Base-by-base conservation (phyloP, 352 stramenopile genomes). In the Pythium chondricola region DNA sequence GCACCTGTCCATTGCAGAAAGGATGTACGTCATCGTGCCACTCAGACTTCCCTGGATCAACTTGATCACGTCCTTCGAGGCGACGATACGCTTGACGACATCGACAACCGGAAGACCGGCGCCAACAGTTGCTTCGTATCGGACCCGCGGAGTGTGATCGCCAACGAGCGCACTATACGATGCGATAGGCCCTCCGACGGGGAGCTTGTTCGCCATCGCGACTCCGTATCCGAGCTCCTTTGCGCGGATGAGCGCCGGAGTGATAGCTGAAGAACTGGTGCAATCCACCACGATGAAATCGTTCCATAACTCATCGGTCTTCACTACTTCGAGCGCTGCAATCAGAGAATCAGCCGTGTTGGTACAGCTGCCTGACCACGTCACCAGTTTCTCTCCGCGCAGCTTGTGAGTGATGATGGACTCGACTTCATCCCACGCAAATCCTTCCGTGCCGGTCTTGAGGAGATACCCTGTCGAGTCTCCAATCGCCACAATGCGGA, bases 1-100 rank as follows among this genome's bases (percentile, higher is more conserved):
- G 24, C 30, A 68, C 63, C 43, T 58, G 36, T 58, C 61, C 51
- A 72, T 69, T 6, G 46, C 59, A 10, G 55, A 50, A 2, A 90
- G 51, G 10, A 85, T 70, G 56, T 69, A 87, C 21, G 65, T 68
- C 50, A 90, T 64, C 8, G 75, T 88, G n/a, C 78, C 78, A 20
- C 63, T 81, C 27, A 90, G 58, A 27, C 74, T 65, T 26, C 78
- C 75, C 47, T 78, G 63, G 11, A 88, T 65, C 6, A 41, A 58
- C 6, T 53, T 45, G 43, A 90, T 66, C 6, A 33, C 22, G 53
- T 90, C 73, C 22, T 52, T 49, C 10, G 75, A 80, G 17, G 67
- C 61, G 13, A 83, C 57, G 21, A 90, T 53, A 31, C 62, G 52
- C 52, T 77, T 48, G 10, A 87, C 38, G 22, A 74, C 74, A 25